Evolutionary conservation across 805 yeast species (phyloP), one percentile per base, ranked within the genome.

Genomic region (Zygoascus bituminiphila): DNA sequence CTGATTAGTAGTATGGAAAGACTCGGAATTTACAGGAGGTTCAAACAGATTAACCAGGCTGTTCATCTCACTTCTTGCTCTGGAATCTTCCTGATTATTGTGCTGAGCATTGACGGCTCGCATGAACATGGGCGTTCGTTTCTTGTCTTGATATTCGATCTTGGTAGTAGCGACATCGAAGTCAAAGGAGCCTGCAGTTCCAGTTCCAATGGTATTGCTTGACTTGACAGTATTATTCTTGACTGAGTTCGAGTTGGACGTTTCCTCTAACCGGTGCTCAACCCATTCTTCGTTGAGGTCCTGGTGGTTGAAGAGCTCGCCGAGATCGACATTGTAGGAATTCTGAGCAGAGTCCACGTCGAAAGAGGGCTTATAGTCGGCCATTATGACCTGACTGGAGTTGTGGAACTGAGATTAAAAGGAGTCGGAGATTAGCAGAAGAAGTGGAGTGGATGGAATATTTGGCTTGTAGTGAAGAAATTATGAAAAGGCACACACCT

Each of bases 101-200:
- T 46, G 40, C 10, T 29, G 15, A 20, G 15, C 40, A 14, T 41
- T 31, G 22, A 38, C 21, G 19, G 48, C 50, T 12, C 50, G 46
- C 31, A 50, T 51, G 50, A 53, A 51, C 31, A 50, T 47, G 8
- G 52, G 49, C 14, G 49, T 46, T 2, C 40, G 22, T 19, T 19
- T 37, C 5, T 35, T 23, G 36, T 40, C 46, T 31, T 21, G 47
- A 17, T 25, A 12, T 35, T 49, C 52, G 37, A 43, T 43, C n/a
- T 43, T 43, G 8, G 36, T 43, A n/a, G 46, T 43, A n/a, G 37
- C 46, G 5, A 41, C 10, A 19, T 22, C 44, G 17, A 24, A 41
- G 20, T 23, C 44, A 4, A 24, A 22, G 8, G 44, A 41, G 4
- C 31, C 21, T 5, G 19, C 4, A 23, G 44, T 24, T 14, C 36